Conservation (phyloP, 495 filamentous ascomycete genomes). For the Daldinia concentrica region DNA sequence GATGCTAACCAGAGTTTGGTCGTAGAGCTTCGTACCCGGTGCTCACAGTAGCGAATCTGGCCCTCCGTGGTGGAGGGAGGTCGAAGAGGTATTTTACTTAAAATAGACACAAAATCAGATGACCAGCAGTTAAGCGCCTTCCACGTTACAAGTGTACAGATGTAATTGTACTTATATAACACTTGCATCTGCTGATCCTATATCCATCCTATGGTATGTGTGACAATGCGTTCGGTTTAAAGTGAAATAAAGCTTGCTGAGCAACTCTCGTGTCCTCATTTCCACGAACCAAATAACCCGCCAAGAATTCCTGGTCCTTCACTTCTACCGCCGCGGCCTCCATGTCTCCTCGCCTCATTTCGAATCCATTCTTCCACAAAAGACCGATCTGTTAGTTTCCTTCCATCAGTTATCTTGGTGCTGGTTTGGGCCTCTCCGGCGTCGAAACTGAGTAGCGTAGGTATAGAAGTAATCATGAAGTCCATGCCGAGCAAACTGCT, state of each 20-base stretch:
- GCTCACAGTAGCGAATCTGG: slow-evolving; percentile 64
- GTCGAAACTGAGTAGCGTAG: slow-evolving; percentile 73
- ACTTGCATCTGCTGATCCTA: background rate
- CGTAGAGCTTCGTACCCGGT: slow-evolving; percentile 63
- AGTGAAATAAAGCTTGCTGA: background rate
- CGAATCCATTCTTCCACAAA: slow-evolving; percentile 71
- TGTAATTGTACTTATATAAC: background rate
- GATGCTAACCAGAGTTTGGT: background rate
- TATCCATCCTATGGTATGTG: background rate
- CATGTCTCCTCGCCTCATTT: slow-evolving; percentile 62
- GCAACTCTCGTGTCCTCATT: slow-evolving; percentile 7
- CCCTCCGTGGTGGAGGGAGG: background rate
- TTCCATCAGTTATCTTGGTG: slow-evolving; percentile 63
- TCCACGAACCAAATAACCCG: slow-evolving; percentile 56
- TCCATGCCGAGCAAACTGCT: slow-evolving; percentile 60
- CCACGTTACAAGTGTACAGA: too few relatives aligned
- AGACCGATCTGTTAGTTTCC: slow-evolving; percentile 61
- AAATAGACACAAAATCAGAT: background rate
- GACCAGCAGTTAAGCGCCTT: background rate
- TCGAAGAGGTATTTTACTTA: background rate
- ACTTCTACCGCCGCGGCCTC: slow-evolving; percentile 56
- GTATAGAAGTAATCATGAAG: slow-evolving; percentile 71
- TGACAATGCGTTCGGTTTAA: background rate
- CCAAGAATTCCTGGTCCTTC: slow-evolving; percentile 47
- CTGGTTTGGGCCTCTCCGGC: slow-evolving; percentile 65